Evolutionary conservation across 495 filamentous ascomycete genomes (phyloP).

Genomic region (Aspergillus hancockii): DNA sequence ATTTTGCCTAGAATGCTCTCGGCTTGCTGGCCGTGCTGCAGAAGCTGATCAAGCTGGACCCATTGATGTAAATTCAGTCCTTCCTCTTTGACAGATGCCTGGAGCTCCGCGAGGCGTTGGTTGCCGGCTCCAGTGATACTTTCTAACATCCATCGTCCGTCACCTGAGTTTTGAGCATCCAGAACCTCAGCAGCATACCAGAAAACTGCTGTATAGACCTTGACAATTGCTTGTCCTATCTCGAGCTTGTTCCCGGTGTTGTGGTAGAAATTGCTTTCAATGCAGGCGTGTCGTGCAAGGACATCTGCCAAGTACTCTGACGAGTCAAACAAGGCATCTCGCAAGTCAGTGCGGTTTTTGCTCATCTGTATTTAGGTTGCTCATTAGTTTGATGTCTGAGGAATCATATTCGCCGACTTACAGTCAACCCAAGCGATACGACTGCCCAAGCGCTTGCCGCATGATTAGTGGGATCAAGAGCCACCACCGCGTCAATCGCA

Average conservation of each 20-base stretch:
- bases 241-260: neutral
- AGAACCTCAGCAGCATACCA: constrained; percentile 5
- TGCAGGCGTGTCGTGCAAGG: constrained; percentile 6
- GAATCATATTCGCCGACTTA: constrained; percentile 3
- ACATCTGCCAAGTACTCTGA: constrained; percentile 8
- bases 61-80: neutral
- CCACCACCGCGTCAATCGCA: constrained; percentile 13
- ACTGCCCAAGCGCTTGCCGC: constrained; percentile 21
- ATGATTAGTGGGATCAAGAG: constrained; percentile 16
- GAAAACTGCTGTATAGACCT: constrained; percentile 5
- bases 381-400: neutral
- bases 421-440: constrained; percentile 11
- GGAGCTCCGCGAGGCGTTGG: neutral
- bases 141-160: neutral
- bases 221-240: neutral
- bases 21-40: neutral
- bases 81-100: constrained; percentile 10
- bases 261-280: constrained; percentile 7
- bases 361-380: neutral
- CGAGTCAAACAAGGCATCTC: constrained; percentile 14
- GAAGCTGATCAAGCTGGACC: constrained; percentile 5
- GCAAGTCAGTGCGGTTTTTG: constrained; percentile 7
- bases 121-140: neutral
- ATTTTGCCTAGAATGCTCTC: constrained; percentile 6
- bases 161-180: neutral